Evolutionary conservation across 257 asterid species (phyloP).

Genomic region (Leonotis leonurus): DNA sequence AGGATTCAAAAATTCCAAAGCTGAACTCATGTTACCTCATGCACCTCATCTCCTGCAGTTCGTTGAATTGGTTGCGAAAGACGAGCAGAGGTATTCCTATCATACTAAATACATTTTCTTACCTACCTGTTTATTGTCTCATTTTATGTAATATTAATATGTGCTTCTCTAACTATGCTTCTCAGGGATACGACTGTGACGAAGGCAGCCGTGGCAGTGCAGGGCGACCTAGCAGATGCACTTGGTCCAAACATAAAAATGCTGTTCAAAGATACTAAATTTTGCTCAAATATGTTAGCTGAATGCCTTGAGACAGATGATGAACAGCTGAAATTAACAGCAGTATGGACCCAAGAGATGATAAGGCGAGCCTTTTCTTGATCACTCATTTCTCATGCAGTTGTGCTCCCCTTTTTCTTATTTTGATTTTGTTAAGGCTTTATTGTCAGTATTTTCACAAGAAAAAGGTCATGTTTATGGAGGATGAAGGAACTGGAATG

Average conservation of each 20-base stretch:
- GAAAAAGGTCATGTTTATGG: constrained; percentile 14
- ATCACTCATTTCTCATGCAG: constrained; percentile 1
- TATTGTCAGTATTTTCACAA: constrained; percentile 12
- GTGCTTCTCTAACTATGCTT: constrained; percentile 8
- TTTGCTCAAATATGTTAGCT: constrained; percentile 42
- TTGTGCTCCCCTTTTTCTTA: not conserved
- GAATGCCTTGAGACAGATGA: constrained; percentile 84
- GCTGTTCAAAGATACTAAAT: constrained; percentile 43
- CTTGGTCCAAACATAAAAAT: constrained; percentile 58
- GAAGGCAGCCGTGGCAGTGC: constrained; percentile 74
- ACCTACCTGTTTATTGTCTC: not conserved
- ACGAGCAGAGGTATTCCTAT: constrained; percentile 39
- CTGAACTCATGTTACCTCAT: constrained; percentile 63
- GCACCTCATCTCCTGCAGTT: constrained; percentile 72
- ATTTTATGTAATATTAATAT: not conserved
- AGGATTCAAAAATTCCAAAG: constrained; percentile 65
- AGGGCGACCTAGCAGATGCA: constrained; percentile 87
- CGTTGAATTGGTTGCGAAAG: constrained; percentile 59
- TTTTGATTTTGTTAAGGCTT: constrained; percentile 11
- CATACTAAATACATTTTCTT: not conserved
- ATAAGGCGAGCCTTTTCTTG: constrained; percentile 62
- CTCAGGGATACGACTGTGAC: constrained; percentile 71
- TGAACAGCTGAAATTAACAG: constrained; percentile 74
- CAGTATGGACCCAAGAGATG: constrained; percentile 85
- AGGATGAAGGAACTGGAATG: no score